Percentiles rank a stretch among this genome's conserved stretches.
Conservation (phyloP, 139 green algal species). For the Closterium sp. region DNA sequence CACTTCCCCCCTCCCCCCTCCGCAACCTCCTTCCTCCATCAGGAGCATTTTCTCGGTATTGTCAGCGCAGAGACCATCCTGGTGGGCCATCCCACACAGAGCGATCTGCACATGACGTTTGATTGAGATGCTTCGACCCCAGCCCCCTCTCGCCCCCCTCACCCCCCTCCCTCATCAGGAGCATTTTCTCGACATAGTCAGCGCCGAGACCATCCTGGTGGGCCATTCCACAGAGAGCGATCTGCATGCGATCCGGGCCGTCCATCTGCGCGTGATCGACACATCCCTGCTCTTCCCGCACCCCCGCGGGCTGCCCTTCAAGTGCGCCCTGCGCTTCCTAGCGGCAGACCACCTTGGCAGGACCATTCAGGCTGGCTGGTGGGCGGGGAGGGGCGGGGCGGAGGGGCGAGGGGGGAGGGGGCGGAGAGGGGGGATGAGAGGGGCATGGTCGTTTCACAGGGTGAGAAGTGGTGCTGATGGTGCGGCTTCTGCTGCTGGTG, state of each 20-base stretch:
- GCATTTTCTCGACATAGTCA: background rate
- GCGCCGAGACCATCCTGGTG: slow-evolving; percentile 76
- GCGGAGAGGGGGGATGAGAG: background rate
- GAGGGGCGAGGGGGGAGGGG: too few relatives aligned
- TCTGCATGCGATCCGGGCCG: slow-evolving; percentile 65
- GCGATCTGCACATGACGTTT: too few relatives aligned
- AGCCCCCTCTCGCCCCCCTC: too few relatives aligned
- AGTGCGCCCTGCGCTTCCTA: slow-evolving; percentile 65
- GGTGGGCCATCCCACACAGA: too few relatives aligned
- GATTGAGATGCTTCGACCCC: too few relatives aligned
- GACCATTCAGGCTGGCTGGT: slow-evolving; percentile 68
- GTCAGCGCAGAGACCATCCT: too few relatives aligned
- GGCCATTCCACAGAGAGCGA: slow-evolving; percentile 93
- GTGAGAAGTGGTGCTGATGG: background rate
- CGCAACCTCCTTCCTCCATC: too few relatives aligned
- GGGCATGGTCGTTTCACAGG: background rate
- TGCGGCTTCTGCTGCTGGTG: background rate
- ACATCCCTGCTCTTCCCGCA: slow-evolving; percentile 79
- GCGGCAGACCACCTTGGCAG: slow-evolving; percentile 60
- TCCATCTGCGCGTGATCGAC: slow-evolving; percentile 74
- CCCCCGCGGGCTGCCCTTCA: slow-evolving; percentile 72
- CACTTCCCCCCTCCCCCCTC: too few relatives aligned
- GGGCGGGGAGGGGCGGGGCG: too few relatives aligned
- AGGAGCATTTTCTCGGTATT: background rate
- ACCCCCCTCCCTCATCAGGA: background rate